Percentiles rank a stretch among this genome's conserved stretches.
These are phyloP conservation scores for Tricholoma sp. DNA, from an alignment of 768 basidiomycete genomes.

Conservation along the genomic window DNA sequence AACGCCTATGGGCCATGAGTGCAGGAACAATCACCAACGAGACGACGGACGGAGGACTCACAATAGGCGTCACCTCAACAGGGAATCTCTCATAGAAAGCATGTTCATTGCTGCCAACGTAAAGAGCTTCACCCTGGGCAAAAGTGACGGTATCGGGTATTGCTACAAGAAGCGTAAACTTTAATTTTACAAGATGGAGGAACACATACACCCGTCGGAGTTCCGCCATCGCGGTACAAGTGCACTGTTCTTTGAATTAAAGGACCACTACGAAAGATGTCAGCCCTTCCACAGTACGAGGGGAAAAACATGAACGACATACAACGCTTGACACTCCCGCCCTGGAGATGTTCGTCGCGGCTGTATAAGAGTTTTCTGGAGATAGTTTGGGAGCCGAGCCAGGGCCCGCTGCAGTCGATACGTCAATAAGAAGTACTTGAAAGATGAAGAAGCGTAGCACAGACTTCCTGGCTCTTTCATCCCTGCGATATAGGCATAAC, in stretches of 20 bases:
- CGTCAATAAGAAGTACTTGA: background rate
- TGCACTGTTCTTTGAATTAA: conserved; percentile 6
- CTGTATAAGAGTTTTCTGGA: conserved; percentile 9
- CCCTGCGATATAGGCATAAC: conserved; percentile 11
- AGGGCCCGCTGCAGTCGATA: background rate
- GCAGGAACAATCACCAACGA: background rate
- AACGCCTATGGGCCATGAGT: background rate
- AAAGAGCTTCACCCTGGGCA: conserved; percentile 1
- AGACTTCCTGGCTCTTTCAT: conserved; percentile 10
- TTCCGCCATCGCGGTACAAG: conserved; percentile 19
- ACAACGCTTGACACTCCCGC: conserved; percentile 14
- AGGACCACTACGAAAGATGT: conserved; percentile 12
- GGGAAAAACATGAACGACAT: background rate
- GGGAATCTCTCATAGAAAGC: conserved; percentile 6
- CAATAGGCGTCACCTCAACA: background rate
- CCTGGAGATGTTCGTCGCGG: background rate
- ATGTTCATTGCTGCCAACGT: conserved; percentile 3
- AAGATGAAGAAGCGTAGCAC: background rate
- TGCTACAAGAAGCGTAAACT: background rate
- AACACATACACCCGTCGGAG: conserved; percentile 14
- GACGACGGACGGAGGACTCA: background rate
- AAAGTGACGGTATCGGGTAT: conserved; percentile 3
- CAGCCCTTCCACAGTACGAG: background rate
- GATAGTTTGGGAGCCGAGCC: conserved; percentile 7
- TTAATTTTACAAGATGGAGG: background rate